Evolutionary conservation across 2,329 filamentous ascomycete genomes (phyloP).

Genomic region (Verruconis gallopava): DNA sequence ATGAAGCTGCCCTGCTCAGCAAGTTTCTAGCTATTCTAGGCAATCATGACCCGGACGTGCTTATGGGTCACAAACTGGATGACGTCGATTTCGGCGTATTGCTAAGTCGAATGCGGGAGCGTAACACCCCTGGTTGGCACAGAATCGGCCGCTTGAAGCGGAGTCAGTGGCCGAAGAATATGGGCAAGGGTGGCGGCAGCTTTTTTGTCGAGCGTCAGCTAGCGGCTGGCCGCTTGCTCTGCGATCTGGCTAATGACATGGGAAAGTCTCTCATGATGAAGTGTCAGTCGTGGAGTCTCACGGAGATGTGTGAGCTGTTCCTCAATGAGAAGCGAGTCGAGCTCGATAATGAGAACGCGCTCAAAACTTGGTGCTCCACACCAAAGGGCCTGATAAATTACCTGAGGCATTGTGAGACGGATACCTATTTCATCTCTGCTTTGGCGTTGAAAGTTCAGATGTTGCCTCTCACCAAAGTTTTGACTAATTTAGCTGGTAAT

Average conservation of each 20-base stretch:
- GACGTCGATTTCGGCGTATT: conserved; percentile 92
- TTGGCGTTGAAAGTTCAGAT: conserved; percentile 82
- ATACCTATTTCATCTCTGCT: conserved; percentile 92
- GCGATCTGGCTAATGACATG: conserved; percentile 89
- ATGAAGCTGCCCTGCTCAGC: conserved; percentile 71
- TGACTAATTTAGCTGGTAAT: conserved; percentile 94
- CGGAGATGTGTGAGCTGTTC: conserved; percentile 92
- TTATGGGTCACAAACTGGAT: conserved; percentile 91
- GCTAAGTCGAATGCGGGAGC: conserved; percentile 73
- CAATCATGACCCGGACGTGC: conserved; percentile 79
- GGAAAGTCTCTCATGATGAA: conserved; percentile 95
- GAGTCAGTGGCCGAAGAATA: conserved; percentile 71
- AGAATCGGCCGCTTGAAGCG: conserved; percentile 78
- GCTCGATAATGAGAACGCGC: conserved; percentile 72
- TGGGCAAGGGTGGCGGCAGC: conserved; percentile 73
- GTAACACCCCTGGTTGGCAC: conserved; percentile 90
- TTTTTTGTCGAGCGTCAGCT: conserved; percentile 90
- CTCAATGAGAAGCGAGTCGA: conserved; percentile 67
- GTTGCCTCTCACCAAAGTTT: conserved; percentile 81
- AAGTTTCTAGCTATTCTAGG: conserved; percentile 85
- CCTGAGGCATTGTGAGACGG: conserved; percentile 82
- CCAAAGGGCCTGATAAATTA: conserved; percentile 86
- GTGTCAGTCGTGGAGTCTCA: conserved; percentile 95
- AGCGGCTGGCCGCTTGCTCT: conserved; percentile 77
- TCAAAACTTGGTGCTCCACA: conserved; percentile 75